Conservation (phyloP, 2,329 filamentous ascomycete genomes). For the Fusarium sp. region DNA sequence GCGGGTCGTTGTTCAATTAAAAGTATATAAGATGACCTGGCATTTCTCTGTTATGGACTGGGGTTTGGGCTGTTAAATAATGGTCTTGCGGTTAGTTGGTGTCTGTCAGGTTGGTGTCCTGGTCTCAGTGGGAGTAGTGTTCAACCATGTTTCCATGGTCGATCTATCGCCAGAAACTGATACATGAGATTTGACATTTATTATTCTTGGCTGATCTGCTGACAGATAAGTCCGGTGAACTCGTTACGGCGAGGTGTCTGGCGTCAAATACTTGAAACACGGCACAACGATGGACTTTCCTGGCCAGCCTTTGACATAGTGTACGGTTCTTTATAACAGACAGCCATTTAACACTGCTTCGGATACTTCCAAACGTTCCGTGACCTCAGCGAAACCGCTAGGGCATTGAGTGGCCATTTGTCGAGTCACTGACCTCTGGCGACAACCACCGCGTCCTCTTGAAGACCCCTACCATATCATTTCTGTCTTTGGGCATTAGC, state of each 20-base stretch:
- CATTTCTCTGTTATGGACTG: too few species aligned
- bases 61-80: background rate
- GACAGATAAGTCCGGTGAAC: background rate
- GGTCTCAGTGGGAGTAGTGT: too few species aligned
- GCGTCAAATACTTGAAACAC: background rate
- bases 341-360: background rate
- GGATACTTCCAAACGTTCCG: accelerated
- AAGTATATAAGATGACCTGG: too few species aligned
- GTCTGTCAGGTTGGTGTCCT: background rate
- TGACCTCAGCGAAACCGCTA: background rate
- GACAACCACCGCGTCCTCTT: accelerated
- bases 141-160: too few species aligned
- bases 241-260: background rate
- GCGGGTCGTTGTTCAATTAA: too few species aligned
- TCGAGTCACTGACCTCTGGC: background rate
- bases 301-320: background rate
- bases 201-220: background rate
- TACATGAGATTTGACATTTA: too few species aligned
- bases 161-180: too few species aligned
- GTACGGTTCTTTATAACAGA: background rate
- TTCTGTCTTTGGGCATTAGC: accelerated
- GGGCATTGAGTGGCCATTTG: background rate
- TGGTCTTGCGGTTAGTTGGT: background rate
- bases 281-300: background rate
- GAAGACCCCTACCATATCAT: background rate